Evolutionary conservation across 805 yeast genomes (phyloP), one percentile per base, ranked within the genome.

Genomic region (Ogataea allantospora): DNA sequence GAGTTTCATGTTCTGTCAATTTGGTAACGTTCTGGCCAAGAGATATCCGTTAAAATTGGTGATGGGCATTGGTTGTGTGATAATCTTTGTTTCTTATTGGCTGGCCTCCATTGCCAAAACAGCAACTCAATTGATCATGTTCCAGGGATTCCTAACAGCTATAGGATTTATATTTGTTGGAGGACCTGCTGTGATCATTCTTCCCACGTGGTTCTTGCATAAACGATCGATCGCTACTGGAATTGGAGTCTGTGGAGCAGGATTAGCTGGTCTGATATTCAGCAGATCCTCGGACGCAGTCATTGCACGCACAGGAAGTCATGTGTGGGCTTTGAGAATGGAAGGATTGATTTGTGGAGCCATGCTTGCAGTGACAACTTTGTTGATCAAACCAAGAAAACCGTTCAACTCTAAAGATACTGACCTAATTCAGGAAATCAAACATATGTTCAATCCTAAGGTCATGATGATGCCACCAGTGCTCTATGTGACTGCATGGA

Each of bases 1-100:
- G 37, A 83, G 85, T 14, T 81, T 83, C 54, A 59, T 73, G 45
- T 58, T 77, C 38, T 63, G 86, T 29, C 93, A 95, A 4, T 43
- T 80, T 12, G 70, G 73, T 0, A 63, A 73, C 39, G 48, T 77
- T 1, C 43, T 72, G 6, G 68, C 71, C 48, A 67, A 70, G 43
- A 46, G 77, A 9, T 62, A 75, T 44, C 83, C 87, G 0, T 59
- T 74, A 42, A 70, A 67, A 48, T 35, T 53, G 3, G 67, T 78
- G 2, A 67, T 77, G 63, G 27, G 54, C 1, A 18, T 63, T 3
- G 80, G 79, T 1, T 55, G 63, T 26, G 55, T 57, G 8, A 28
- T 64, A 25, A 71, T 70, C 36, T 66, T 71, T 39, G 44, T 67
- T 1, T 64, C 70, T 1, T 57, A 63, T 30, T 59, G 73, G 57